Percentiles rank a stretch among this genome's conserved stretches.
Conservation (phyloP, 2,329 filamentous ascomycete species). For the Sporothrix humicola region DNA sequence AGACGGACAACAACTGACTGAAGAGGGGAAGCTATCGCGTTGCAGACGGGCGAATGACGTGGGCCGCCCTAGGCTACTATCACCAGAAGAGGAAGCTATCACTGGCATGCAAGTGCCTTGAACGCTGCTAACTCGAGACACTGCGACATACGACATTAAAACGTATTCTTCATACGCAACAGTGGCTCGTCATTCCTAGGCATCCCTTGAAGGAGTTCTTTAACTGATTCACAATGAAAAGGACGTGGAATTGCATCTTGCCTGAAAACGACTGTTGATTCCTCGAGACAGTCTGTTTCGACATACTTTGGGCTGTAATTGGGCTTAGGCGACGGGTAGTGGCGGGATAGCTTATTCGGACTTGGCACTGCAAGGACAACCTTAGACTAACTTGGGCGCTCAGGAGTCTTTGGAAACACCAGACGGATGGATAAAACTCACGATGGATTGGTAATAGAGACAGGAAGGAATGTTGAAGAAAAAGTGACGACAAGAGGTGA, state of each 20-base stretch:
- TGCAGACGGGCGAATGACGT: conserved; percentile 8
- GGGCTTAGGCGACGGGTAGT: conserved; percentile 8
- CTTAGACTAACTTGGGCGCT: background rate
- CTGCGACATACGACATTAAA: background rate
- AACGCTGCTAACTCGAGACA: background rate
- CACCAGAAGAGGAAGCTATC: conserved; percentile 10
- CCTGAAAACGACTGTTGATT: background rate
- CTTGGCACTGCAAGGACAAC: background rate
- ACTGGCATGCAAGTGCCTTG: conserved; percentile 3
- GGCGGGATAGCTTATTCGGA: background rate
- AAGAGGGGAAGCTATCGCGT: conserved; percentile 18
- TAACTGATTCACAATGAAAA: background rate
- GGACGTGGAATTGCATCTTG: background rate
- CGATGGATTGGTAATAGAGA: background rate
- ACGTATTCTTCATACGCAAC: background rate
- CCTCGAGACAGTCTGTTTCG: background rate
- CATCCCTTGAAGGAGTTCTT: background rate
- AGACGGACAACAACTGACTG: background rate
- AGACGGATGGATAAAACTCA: background rate
- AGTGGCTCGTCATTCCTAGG: background rate
- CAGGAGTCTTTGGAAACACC: background rate
- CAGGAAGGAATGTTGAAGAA: background rate
- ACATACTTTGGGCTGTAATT: background rate
- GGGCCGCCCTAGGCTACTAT: conserved; percentile 8
- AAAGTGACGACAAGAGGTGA: background rate